Percentiles rank a stretch among this genome's conserved stretches.
phyloP scores from a whole-genome alignment of 768 basidiomycete species.

The Boletus subcaerulescens region DNA sequence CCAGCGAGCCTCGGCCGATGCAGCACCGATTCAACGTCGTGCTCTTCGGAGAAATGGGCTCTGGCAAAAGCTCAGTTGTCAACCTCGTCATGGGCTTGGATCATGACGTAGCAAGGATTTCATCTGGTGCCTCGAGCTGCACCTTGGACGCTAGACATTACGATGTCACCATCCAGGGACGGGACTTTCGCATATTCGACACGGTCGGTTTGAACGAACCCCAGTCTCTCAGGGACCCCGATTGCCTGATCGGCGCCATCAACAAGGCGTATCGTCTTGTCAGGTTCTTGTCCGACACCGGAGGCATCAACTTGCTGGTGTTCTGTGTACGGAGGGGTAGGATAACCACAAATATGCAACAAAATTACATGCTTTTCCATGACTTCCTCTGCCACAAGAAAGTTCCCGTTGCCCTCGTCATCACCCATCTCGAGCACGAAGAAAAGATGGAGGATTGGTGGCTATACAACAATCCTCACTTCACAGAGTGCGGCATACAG shows the following conservation, averaged over 20 bases:
- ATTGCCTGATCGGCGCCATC: conserved; percentile 28
- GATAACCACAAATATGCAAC: conserved; percentile 26
- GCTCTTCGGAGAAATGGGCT: conserved; percentile 31
- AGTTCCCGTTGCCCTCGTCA: conserved; percentile 30
- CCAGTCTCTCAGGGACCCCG: conserved; percentile 22
- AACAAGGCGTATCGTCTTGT: conserved; percentile 36
- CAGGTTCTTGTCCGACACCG: conserved; percentile 25
- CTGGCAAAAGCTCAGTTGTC: conserved; percentile 42
- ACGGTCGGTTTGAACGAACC: conserved; percentile 34
- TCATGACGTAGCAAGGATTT: conserved; percentile 24
- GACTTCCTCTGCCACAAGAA: conserved; percentile 34
- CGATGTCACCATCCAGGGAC: conserved; percentile 14
- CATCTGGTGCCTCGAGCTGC: conserved; percentile 31
- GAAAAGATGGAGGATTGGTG: conserved; percentile 38
- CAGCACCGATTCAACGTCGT: conserved; percentile 22
- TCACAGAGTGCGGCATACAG: conserved; percentile 21
- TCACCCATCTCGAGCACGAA: conserved; percentile 37
- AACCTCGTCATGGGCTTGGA: conserved; percentile 37
- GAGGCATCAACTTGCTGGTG: conserved; percentile 40
- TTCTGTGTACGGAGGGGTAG: conserved; percentile 37
- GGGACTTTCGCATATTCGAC: conserved; percentile 32
- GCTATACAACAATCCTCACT: conserved; percentile 23
- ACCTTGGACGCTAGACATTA: conserved; percentile 34
- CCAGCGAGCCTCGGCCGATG: conserved; percentile 7
- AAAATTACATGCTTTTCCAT: conserved; percentile 33